Evolutionary conservation across 2,329 filamentous ascomycete species (phyloP), one percentile per base, ranked within the genome.

Genomic region (Rhynchosporium graminicola): DNA sequence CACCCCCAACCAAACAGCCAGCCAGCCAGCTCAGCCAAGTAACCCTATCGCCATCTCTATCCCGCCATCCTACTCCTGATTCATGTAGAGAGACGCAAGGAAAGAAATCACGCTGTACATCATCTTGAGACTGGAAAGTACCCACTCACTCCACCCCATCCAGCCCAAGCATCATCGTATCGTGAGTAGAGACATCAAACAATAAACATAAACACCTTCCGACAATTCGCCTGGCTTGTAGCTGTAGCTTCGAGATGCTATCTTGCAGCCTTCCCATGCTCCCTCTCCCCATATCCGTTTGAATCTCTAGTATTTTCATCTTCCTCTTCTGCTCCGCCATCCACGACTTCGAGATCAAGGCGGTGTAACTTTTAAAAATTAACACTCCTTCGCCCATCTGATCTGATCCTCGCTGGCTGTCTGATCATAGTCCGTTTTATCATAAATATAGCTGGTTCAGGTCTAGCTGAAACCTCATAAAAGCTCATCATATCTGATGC

Each of bases 401-500:
- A 7, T 3, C 2, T 51, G 3, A 26, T 2, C 9, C 15, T 33
- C 33, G 8, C 5, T 40, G 51, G 33, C 4, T 5, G 8, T 51
- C 47, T n/a, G 46, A 29, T 26, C 15, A 48, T 3, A 51, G 28
- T 33, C 33, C 9, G 5, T 10, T 6, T 36, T 36, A 36, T 36
- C 33, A 33, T 29, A 33, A 3, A 29, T n/a, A 13, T 9, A 31
- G 3, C 28, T 13, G 10, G 12, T 29, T 29, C 13, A 54, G 33
- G 13, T 10, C 9, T 9, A 20, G 6, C n/a, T 10, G 20, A 28
- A 2, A 3, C 3, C n/a, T 20, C 20, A 20, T 20, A 20, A 20
- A 20, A 20, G 20, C 20, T 42, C 54, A 60, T 59, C 57, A 59
- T 61, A 69, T 68, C 55, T 72, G 69, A 45, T 69, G 59, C 51